Percentiles rank a stretch among this genome's conserved stretches.
phyloP scores from a whole-genome alignment of 1,284 basidiomycete species.

The Fomitopsis pinicola region DNA sequence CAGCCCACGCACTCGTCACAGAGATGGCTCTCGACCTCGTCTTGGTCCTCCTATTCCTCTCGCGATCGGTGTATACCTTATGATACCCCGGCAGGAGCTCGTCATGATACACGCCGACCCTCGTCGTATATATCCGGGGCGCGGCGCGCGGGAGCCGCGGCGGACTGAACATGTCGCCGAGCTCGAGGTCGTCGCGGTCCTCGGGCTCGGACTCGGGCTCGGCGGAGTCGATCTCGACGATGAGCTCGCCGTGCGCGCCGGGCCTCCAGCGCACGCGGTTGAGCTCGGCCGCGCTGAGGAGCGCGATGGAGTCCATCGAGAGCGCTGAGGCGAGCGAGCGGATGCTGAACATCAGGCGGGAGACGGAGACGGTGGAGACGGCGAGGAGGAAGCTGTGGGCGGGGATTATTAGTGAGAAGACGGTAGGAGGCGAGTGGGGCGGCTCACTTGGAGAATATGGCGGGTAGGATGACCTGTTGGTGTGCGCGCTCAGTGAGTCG shows the following conservation, averaged over 20 bases:
- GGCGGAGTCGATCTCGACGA: constrained; percentile 21
- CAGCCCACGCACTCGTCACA: not conserved
- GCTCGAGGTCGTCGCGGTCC: constrained; percentile 8
- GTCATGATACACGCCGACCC: constrained; percentile 17
- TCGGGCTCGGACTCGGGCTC: constrained; percentile 12
- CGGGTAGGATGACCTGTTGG: constrained; percentile 19
- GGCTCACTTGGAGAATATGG: constrained; percentile 22
- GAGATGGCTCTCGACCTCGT: not conserved
- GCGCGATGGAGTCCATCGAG: constrained; percentile 21
- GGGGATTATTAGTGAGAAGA: not conserved
- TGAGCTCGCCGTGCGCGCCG: constrained; percentile 21
- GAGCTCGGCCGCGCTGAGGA: constrained; percentile 29
- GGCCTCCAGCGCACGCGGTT: constrained; percentile 24
- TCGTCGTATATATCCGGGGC: constrained; percentile 10
- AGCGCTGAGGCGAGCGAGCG: constrained; percentile 26
- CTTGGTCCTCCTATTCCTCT: not conserved
- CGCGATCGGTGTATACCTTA: not conserved
- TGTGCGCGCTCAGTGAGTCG: not conserved
- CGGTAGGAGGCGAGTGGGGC: not conserved
- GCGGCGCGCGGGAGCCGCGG: not conserved
- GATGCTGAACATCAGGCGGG: constrained; percentile 28
- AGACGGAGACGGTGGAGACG: constrained; percentile 24
- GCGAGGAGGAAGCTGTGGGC: constrained; percentile 19
- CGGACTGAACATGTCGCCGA: constrained; percentile 6
- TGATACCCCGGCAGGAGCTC: constrained; percentile 13